Evolutionary conservation across 306 rosid genomes (phyloP), one percentile per base, ranked within the genome.

Genomic region (Rosa lucieae): DNA sequence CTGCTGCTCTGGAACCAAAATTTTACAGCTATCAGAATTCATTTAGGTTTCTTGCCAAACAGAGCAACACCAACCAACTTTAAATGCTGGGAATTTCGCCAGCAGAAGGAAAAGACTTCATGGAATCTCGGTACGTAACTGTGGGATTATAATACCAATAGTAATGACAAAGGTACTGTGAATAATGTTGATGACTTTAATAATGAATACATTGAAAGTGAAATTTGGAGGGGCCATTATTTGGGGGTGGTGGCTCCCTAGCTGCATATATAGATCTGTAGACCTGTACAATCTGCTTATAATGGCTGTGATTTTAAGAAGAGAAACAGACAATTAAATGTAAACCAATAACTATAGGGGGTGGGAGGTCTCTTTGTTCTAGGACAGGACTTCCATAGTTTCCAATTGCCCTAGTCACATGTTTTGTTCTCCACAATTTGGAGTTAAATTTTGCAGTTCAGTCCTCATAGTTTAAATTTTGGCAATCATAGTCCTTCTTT

Each of bases 21-120:
- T 39, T 7, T 39, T 29, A 46, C 79, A 62, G 72, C 47, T 15
- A 47, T 44, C 35, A 62, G 20, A 18, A 76, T 26, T 76, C 47
- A 46, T 10, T 76, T 62, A 18, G 32, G 32, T 32, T 62, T 76
- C 59, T 44, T 61, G 29, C 79, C 37, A 62, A 76, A 76, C 72
- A 62, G 61, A 76, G 72, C 8, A 76, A 76, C 20, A 72, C 44
- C 59, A 62, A 47, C 48, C 10, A 46, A 18, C 61, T 18, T 7
- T 62, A 46, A 46, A 76, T 62, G 71, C 47, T 76, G 79, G 72
- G 79, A 76, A 76, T 76, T 61, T 75, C 18, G 20, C 47, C 72
- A 17, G 61, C 61, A 18, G 61, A 15, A 52, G 79, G 35, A 46
- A 62, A n/a, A 26, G 70, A 46, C 47, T 75, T 61, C 12, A 46